Percentiles rank a stretch among this genome's conserved stretches.
Conservation (phyloP, 306 rosid species). For the Cucumis hystrix region DNA sequence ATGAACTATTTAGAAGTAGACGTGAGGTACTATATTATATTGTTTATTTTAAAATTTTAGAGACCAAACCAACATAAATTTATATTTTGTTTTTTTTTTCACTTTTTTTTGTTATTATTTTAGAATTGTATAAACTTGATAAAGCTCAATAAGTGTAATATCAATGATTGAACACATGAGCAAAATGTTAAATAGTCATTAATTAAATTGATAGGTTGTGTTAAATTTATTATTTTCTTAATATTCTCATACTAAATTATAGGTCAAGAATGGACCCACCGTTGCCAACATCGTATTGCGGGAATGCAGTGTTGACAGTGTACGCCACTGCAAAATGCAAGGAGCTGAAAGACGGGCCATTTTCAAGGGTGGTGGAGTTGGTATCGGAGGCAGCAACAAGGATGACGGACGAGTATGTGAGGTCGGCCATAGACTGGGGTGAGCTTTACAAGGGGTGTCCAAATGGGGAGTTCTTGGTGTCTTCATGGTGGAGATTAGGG, state of each 20-base stretch:
- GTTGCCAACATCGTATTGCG: slow-evolving; percentile 18
- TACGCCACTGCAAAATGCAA: slow-evolving; percentile 26
- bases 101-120: too few species aligned
- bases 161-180: background rate
- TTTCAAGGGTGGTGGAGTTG: slow-evolving; percentile 38
- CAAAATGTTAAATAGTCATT: background rate
- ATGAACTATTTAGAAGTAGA: too few species aligned
- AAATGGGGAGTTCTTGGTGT: slow-evolving; percentile 55
- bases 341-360: slow-evolving; percentile 23
- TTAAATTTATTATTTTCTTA: too few species aligned
- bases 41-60: too few species aligned
- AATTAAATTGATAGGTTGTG: background rate
- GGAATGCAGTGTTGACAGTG: slow-evolving; percentile 42
- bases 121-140: too few species aligned
- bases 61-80: too few species aligned
- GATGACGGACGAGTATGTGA: slow-evolving; percentile 37
- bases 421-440: slow-evolving; percentile 57
- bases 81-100: too few species aligned
- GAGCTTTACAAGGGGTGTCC: slow-evolving; percentile 53
- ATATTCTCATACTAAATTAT: background rate
- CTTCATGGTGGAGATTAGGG: slow-evolving; percentile 76
- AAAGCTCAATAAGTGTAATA: background rate
- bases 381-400: slow-evolving; percentile 43
- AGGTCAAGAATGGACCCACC: slow-evolving; percentile 30
- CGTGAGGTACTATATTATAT: too few species aligned